A percentile compares a stretch with the other conserved stretches of the same genome.
Evolutionary conservation across 1,284 basidiomycete species (phyloP).

Genomic region (Ceratobasidium sp.): DNA sequence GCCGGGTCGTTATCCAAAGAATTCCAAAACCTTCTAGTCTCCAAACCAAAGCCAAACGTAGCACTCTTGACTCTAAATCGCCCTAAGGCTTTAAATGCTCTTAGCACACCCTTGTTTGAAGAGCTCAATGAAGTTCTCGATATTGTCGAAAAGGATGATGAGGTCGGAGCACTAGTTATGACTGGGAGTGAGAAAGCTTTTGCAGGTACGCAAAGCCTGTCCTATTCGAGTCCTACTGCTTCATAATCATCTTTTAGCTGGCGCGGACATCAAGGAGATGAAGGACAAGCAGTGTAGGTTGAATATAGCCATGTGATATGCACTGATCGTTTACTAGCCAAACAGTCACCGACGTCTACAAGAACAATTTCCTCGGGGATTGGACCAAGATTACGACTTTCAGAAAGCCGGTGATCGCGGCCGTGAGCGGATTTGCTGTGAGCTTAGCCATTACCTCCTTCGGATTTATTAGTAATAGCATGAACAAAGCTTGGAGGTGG

Average conservation of each 20-base stretch:
- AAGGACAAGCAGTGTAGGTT: conserved; percentile 84
- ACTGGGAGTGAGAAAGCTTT: conserved; percentile 95
- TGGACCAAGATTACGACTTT: conserved; percentile 83
- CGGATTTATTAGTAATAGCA: neutral
- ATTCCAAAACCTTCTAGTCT: conserved; percentile 79
- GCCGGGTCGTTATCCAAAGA: conserved; percentile 23
- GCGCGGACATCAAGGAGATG: conserved; percentile 94
- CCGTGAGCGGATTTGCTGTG: conserved; percentile 95
- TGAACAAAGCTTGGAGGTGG: conserved; percentile 85
- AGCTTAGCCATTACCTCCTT: conserved; percentile 48
- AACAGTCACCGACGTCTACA: conserved; percentile 82
- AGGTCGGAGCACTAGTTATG: conserved; percentile 85
- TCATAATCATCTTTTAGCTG: conserved; percentile 58
- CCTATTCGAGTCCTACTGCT: conserved; percentile 7
- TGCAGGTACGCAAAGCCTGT: conserved; percentile 65
- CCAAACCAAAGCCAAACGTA: conserved; percentile 77
- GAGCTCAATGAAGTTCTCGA: conserved; percentile 80
- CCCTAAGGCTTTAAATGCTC: conserved; percentile 94
- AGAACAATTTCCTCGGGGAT: conserved; percentile 85
- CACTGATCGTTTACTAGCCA: neutral
- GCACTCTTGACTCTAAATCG: conserved; percentile 92
- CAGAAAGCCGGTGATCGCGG: conserved; percentile 93
- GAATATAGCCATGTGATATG: neutral
- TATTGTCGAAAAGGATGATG: conserved; percentile 74
- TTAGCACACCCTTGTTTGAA: conserved; percentile 79